Percentiles rank a stretch among this genome's conserved stretches.
Evolutionary conservation across 176 grass and related monocot species (phyloP).

Genomic region (Cenchrus americanus): DNA sequence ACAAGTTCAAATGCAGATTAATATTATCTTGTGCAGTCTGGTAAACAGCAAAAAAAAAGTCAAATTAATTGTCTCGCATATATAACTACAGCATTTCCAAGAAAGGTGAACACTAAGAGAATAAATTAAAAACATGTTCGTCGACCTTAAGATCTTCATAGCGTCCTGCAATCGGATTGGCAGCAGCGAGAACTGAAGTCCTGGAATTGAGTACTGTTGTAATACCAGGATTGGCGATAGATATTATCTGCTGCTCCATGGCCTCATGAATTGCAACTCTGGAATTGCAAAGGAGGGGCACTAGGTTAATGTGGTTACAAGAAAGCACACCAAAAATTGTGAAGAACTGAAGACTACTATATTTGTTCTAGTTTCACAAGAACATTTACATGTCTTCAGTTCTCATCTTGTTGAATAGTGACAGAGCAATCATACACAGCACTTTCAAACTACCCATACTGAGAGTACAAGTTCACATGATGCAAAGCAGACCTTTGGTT

Average conservation of each 20-base stretch:
- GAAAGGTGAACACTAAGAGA: neutral
- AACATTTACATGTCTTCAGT: slow-evolving; percentile 78
- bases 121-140: neutral
- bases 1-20: slow-evolving; percentile 88
- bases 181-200: slow-evolving; percentile 97
- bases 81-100: neutral
- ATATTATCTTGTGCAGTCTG: slow-evolving; percentile 98
- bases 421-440: too few relatives aligned
- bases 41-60: slow-evolving; percentile 32
- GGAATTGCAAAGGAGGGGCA: neutral
- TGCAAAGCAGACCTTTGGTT: neutral
- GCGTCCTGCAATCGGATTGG: slow-evolving; percentile 87
- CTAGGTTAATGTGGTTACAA: neutral
- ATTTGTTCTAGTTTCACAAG: neutral
- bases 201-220: slow-evolving; percentile 96
- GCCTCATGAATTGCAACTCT: slow-evolving; percentile 99
- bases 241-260: slow-evolving; percentile 99
- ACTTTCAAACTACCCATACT: too few relatives aligned
- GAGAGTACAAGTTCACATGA: slow-evolving; percentile 3
- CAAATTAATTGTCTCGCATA: slow-evolving; percentile 28
- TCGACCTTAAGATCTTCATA: slow-evolving; percentile 96
- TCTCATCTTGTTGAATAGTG: slow-evolving; percentile 75
- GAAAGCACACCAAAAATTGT: neutral
- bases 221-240: slow-evolving; percentile 98
- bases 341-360: too few relatives aligned